Evolutionary conservation across 192 early-diverging fungal species (phyloP), one percentile per base, ranked within the genome.

Genomic region (Entomortierella parvispora): DNA sequence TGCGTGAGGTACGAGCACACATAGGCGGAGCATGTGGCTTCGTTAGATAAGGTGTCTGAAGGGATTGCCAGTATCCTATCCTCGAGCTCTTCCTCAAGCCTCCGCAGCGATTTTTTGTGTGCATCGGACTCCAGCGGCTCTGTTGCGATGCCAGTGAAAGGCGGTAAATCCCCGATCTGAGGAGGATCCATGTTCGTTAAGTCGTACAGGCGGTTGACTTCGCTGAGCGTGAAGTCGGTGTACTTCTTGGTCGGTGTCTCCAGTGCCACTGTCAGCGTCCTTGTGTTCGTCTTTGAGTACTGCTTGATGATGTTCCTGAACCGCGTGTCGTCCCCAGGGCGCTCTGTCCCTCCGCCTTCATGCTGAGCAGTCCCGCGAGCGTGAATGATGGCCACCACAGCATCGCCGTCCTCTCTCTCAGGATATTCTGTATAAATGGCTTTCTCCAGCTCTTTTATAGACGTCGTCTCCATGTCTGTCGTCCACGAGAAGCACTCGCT

Each of bases 11-110:
- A n/a, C n/a, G n/a, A 71, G 62, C 55, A 61, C 62, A 20, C 62
- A 70, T 9, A 79, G 67, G 18, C 67, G 57, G 18, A 71, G 53
- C 12, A 65, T n/a, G 37, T 69, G n/a, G n/a, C n/a, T n/a, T n/a
- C n/a, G n/a, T n/a, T n/a, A n/a, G n/a, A n/a, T n/a, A n/a, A n/a
- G n/a, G n/a, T n/a, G n/a, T n/a, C n/a, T n/a, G n/a, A n/a, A n/a
- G n/a, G n/a, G n/a, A n/a, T n/a, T n/a, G n/a, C n/a, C n/a, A n/a
- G n/a, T n/a, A n/a, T n/a, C n/a, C n/a, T n/a, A n/a, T n/a, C n/a
- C n/a, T 32, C 57, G 17, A 71, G 32, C 44, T 69, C 58, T 1
- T 61, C 58, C 9, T 42, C 25, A 22, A 69, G 68, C 29, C 52
- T 51, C 18, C 51, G 57, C 33, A 60, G 37, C 31, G 68, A 54